Evolutionary conservation across 208 protist genomes (phyloP).

Genomic region (Trypanosoma rangeli): DNA sequence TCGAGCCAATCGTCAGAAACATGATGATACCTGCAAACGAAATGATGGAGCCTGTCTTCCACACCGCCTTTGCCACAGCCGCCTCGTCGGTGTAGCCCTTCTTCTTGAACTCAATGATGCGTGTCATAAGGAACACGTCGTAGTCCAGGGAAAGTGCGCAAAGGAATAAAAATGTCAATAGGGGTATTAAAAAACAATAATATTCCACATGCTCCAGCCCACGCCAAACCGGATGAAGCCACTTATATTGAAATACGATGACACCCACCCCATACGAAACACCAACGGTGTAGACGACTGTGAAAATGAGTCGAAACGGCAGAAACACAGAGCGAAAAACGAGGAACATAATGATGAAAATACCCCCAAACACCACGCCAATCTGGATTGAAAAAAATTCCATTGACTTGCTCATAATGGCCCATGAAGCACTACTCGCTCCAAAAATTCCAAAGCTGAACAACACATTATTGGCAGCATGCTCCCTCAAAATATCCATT

Average conservation of each 20-base stretch:
- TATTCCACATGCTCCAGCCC: slow-evolving; percentile 24
- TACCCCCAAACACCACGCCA: slow-evolving; percentile 24
- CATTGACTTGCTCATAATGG: slow-evolving; percentile 30
- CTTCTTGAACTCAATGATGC: slow-evolving; percentile 32
- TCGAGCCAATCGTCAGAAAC: slow-evolving; percentile 33
- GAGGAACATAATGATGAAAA: slow-evolving; percentile 30
- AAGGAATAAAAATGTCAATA: slow-evolving; percentile 33
- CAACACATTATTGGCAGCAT: slow-evolving; percentile 6
- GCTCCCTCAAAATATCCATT: slow-evolving; percentile 12
- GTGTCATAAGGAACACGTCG: slow-evolving; percentile 41
- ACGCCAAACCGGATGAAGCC: slow-evolving; percentile 25
- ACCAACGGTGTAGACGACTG: slow-evolving; percentile 29
- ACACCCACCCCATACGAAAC: slow-evolving; percentile 31
- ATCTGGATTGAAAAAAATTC: slow-evolving; percentile 38
- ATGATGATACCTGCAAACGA: slow-evolving; percentile 41
- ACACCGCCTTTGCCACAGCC: slow-evolving; percentile 30
- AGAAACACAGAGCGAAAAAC: slow-evolving; percentile 33
- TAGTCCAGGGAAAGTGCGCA: slow-evolving; percentile 37
- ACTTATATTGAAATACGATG: slow-evolving; percentile 34
- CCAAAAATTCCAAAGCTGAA: slow-evolving; percentile 27
- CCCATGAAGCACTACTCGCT: slow-evolving; percentile 20
- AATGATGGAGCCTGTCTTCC: slow-evolving; percentile 33
- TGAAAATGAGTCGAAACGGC: slow-evolving; percentile 29
- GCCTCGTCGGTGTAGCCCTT: slow-evolving; percentile 33
- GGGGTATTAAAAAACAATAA: slow-evolving; percentile 30